These are phyloP conservation scores for Globisporangium nunn DNA, from an alignment of 352 stramenopile species.

Conservation along the genomic window DNA sequence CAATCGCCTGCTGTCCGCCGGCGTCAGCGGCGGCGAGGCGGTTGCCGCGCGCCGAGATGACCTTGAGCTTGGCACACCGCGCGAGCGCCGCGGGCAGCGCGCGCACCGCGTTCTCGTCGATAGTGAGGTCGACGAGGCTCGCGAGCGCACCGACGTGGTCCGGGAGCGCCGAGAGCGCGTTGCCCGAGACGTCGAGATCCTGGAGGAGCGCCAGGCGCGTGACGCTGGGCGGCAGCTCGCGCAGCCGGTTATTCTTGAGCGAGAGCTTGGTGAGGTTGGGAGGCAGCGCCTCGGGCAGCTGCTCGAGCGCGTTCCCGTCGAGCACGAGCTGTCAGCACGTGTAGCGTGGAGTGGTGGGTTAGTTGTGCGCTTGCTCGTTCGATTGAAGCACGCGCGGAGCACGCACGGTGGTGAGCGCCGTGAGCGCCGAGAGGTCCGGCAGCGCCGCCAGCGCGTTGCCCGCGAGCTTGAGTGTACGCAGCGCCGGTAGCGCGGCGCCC, in stretches of 20 bases:
- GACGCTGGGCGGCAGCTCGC: conserved; percentile 34
- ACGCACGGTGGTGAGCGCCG: conserved; percentile 59
- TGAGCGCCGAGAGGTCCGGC: conserved; percentile 58
- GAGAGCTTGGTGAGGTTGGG: conserved; percentile 75
- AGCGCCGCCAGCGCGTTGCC: conserved; percentile 49
- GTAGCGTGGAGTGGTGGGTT: too few species aligned
- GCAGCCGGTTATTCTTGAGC: conserved; percentile 53
- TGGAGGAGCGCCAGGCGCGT: conserved; percentile 44
- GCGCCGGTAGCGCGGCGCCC: conserved; percentile 22
- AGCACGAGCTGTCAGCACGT: conserved; percentile 41
- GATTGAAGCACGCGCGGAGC: conserved; percentile 14
- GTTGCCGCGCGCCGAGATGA: conserved; percentile 63
- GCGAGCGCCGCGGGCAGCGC: conserved; percentile 41
- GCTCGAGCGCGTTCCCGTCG: conserved; percentile 60
- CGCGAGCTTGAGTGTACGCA: conserved; percentile 74
- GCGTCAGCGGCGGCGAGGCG: conserved; percentile 13
- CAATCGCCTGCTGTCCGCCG: conserved; percentile 27
- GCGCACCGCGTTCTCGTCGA: conserved; percentile 54
- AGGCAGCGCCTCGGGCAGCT: conserved; percentile 45
- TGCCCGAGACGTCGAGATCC: conserved; percentile 66
- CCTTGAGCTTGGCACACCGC: conserved; percentile 58
- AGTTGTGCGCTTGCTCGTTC: too few species aligned
- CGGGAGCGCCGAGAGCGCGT: conserved; percentile 37
- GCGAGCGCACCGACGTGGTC: conserved; percentile 32
- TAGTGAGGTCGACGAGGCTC: conserved; percentile 56